Evolutionary conservation across 1,139 yeast genomes (phyloP).

Genomic region (Kodamaea plutei): DNA sequence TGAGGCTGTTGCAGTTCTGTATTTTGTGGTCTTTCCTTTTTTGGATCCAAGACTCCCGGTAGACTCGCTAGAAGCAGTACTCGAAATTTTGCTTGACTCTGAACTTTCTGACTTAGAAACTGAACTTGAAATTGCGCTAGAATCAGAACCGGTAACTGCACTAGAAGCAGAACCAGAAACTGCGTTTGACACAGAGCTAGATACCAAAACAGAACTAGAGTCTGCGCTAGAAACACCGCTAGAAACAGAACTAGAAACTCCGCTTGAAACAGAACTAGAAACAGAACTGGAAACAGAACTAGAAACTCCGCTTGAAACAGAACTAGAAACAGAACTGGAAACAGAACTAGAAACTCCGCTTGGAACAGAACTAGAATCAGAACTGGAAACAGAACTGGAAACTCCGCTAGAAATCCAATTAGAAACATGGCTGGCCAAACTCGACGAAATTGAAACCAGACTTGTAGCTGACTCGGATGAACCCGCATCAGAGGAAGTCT

Average conservation of each 20-base stretch:
- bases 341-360: background rate
- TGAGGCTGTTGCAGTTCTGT: constrained; percentile 29
- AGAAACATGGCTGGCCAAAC: background rate
- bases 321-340: background rate
- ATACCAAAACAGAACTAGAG: background rate
- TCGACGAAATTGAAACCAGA: background rate
- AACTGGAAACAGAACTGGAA: background rate
- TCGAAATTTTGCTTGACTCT: constrained; percentile 3
- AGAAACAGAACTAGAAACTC: background rate
- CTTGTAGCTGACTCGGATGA: constrained; percentile 3
- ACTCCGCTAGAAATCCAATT: background rate
- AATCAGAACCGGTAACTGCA: background rate
- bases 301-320: background rate
- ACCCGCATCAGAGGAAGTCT: background rate
- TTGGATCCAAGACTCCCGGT: no score
- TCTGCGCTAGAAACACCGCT: background rate
- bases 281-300: background rate
- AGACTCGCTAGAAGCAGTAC: constrained; percentile 12
- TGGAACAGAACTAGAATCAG: background rate
- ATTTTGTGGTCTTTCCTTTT: constrained; percentile 17
- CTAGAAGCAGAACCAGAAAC: background rate
- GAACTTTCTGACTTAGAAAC: background rate
- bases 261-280: background rate
- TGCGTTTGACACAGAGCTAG: background rate
- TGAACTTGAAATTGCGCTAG: background rate